Evolutionary conservation across 169 alveolate species (phyloP), one percentile per base, ranked within the genome.

Genomic region (Pseudocohnilembus persalinus): DNA sequence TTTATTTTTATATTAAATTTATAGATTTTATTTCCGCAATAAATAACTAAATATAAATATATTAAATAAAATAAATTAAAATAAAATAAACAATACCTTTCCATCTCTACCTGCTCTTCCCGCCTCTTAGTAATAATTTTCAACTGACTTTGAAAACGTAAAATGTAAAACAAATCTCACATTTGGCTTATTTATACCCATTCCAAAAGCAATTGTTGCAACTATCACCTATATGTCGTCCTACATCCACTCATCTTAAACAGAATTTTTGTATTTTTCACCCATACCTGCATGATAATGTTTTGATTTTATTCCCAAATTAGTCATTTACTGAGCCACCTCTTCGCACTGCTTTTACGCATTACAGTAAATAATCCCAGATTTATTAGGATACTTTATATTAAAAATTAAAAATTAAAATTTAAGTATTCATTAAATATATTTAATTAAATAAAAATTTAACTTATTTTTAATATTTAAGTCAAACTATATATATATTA

Each of bases 41-140:
- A n/a, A n/a, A n/a, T n/a, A n/a, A n/a, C n/a, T n/a, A n/a, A n/a
- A n/a, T n/a, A n/a, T n/a, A n/a, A n/a, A n/a, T n/a, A n/a, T n/a
- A n/a, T n/a, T n/a, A n/a, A n/a, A n/a, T n/a, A n/a, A n/a, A n/a
- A n/a, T n/a, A n/a, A n/a, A n/a, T n/a, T n/a, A n/a, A n/a, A n/a
- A n/a, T n/a, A n/a, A n/a, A n/a, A n/a, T n/a, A n/a, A n/a, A n/a
- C 68, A 49, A 91, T 73, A 87, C 83, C 31, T 95, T 94, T 34
- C 99, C 99, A 87, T 98, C 99, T 82, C 99, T 90, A 26, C 99
- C 99, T 0, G 99, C 99, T 68, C 99, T 93, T 6, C 99, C 99
- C 20, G 98, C 97, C 84, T 99, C 99, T 91, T 99, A 99, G 80
- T 97, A 97, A 89, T 98, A 99, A 85, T 97, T 97, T 93, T 99